A percentile compares a stretch with the other conserved stretches of the same genome.
Evolutionary conservation across 2,329 filamentous ascomycete species (phyloP).

Genomic region (Penicillium fuscoglaucum): DNA sequence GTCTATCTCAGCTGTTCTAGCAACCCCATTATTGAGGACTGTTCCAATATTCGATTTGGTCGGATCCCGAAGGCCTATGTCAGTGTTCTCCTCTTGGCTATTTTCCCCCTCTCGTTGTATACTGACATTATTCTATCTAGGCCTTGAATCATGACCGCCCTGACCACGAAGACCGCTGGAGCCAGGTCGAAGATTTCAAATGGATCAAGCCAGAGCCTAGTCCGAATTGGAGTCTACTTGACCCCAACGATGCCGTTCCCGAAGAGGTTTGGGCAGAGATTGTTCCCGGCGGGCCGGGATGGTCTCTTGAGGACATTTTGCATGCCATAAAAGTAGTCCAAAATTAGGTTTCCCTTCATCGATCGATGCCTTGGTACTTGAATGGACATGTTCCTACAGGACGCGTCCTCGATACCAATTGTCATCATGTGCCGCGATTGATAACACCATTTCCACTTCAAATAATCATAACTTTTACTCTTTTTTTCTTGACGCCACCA

Average conservation of each 20-base stretch:
- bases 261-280: slow-evolving; percentile 68
- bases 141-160: slow-evolving; percentile 33
- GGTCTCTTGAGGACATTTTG: slow-evolving; percentile 66
- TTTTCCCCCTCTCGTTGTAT: background rate
- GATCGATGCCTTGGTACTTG: background rate
- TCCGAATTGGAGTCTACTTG: slow-evolving; percentile 80
- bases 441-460: background rate
- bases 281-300: slow-evolving; percentile 63
- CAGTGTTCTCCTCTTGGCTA: slow-evolving; percentile 38
- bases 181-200: slow-evolving; percentile 94
- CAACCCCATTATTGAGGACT: slow-evolving; percentile 93
- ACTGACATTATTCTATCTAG: slow-evolving; percentile 23
- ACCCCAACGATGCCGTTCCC: slow-evolving; percentile 58
- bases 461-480: background rate
- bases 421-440: background rate
- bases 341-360: slow-evolving; percentile 11
- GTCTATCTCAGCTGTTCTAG: slow-evolving; percentile 81
- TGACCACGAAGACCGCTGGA: slow-evolving; percentile 67
- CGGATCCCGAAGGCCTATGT: slow-evolving; percentile 70
- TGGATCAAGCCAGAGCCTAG: slow-evolving; percentile 86
- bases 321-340: slow-evolving; percentile 36
- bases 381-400: background rate
- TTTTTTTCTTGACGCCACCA: background rate
- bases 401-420: background rate
- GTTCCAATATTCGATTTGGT: slow-evolving; percentile 73